A percentile compares a stretch with the other conserved stretches of the same genome.
phyloP scores from a whole-genome alignment of 2,329 filamentous ascomycete genomes.

The Aspergillus hiratsukae region DNA sequence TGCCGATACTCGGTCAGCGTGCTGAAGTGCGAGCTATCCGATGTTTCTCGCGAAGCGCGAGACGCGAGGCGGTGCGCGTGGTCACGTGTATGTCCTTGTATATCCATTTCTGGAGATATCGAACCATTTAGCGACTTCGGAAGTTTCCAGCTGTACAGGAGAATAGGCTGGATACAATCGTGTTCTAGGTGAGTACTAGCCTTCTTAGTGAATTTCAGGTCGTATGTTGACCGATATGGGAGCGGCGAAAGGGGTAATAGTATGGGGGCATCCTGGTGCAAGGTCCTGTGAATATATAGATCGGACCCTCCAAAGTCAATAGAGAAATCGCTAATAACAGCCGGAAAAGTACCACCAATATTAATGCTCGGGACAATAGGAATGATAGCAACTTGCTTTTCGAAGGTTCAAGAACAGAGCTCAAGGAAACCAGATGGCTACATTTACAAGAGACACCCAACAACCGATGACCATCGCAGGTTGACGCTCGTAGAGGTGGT shows the following conservation, averaged over 20 bases:
- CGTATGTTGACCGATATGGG: background rate
- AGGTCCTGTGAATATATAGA: too few species aligned
- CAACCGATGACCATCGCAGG: too few species aligned
- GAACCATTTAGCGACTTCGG: background rate
- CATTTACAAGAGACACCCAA: background rate
- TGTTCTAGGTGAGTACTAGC: background rate
- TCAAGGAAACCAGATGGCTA: background rate
- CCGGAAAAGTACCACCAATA: background rate
- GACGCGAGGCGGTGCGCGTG: background rate
- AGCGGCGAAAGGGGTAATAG: too few species aligned
- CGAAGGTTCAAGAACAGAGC: background rate
- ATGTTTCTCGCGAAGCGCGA: background rate
- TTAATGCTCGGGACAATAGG: background rate
- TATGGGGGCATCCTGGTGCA: too few species aligned
- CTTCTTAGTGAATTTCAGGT: background rate
- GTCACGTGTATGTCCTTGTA: background rate
- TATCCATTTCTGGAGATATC: background rate
- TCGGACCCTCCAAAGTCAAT: too few species aligned
- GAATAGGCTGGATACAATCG: background rate
- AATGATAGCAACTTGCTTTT: background rate
- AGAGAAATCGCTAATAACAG: too few species aligned
- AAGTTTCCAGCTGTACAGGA: background rate
- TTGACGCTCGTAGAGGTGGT: too few species aligned
- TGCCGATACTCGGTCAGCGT: background rate
- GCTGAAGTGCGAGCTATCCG: background rate